phyloP scores from a whole-genome alignment of 78 protist genomes.

The Dictyostelium brefeldianum region DNA sequence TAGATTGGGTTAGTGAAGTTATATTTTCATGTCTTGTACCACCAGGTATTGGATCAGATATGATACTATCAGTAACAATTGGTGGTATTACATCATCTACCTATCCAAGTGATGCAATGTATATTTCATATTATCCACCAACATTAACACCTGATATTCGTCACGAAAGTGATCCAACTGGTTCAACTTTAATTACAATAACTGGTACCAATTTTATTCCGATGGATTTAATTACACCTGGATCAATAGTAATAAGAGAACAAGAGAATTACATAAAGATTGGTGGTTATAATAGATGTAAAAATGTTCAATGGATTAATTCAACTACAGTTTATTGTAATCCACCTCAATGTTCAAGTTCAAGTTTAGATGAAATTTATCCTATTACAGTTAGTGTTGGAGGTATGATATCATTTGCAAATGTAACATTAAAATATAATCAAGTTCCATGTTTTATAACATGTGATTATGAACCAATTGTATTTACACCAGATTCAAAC shows the following conservation, averaged over 20 bases:
- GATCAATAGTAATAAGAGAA: not conserved
- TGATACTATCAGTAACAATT: not conserved
- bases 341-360: not conserved
- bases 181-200: too few species aligned
- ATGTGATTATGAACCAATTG: not conserved
- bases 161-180: too few species aligned
- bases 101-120: not conserved
- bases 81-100: not conserved
- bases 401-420: not conserved
- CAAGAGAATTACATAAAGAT: not conserved
- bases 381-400: not conserved
- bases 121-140: not conserved
- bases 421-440: not conserved
- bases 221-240: not conserved
- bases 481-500: not conserved
- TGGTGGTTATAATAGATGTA: slow-evolving; percentile 1
- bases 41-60: slow-evolving; percentile 3
- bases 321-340: not conserved
- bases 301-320: not conserved
- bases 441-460: not conserved
- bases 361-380: not conserved
- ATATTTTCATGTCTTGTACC: not conserved
- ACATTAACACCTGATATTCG: too few species aligned
- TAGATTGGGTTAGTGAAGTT: not conserved
- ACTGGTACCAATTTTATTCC: not conserved